A percentile compares a stretch with the other conserved stretches of the same genome.
phyloP scores from a whole-genome alignment of 345 rosid species.

The Kandelia obovata region DNA sequence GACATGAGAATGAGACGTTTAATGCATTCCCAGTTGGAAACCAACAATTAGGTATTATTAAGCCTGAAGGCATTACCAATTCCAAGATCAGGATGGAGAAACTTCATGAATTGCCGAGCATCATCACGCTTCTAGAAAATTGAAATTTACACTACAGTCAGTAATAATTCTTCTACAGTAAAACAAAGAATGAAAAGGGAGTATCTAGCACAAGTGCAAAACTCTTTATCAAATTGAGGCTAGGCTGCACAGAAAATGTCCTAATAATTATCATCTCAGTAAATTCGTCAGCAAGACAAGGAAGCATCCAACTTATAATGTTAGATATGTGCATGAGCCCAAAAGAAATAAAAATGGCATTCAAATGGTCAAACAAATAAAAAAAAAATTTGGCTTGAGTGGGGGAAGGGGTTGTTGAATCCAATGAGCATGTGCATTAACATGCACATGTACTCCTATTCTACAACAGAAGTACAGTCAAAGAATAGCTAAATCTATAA shows the following conservation, averaged over 20 bases:
- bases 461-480: too few species aligned
- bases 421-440: too few species aligned
- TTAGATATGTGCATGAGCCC: too few species aligned
- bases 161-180: conserved; percentile 14
- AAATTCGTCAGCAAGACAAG: too few species aligned
- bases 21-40: not conserved
- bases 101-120: conserved; percentile 96
- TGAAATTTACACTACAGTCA: conserved; percentile 22
- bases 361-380: too few species aligned
- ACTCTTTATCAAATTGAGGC: not conserved
- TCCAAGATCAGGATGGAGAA: conserved; percentile 97
- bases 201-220: not conserved
- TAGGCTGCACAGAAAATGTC: not conserved
- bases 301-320: too few species aligned
- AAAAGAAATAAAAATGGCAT: too few species aligned
- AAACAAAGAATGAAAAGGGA: not conserved
- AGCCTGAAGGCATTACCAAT: conserved; percentile 53
- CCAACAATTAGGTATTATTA: not conserved
- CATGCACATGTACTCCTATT: too few species aligned
- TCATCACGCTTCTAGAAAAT: conserved; percentile 79
- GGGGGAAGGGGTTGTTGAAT: too few species aligned
- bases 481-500: not conserved
- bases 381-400: too few species aligned
- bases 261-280: not conserved
- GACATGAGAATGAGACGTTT: conserved; percentile 6